phyloP scores from a whole-genome alignment of 2,329 filamentous ascomycete species.

The Coniochaeta sp. region DNA sequence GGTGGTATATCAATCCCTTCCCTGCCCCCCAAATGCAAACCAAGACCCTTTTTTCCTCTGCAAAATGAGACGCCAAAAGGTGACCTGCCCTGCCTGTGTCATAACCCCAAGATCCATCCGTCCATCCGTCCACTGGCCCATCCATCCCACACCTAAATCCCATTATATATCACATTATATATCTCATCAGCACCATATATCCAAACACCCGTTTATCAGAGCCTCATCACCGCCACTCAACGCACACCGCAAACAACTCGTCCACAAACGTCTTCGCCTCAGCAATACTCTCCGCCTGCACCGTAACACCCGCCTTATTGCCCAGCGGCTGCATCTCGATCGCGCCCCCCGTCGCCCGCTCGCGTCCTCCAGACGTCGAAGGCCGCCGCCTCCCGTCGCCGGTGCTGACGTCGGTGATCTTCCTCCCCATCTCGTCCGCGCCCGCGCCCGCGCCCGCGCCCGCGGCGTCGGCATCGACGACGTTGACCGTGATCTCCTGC shows the following conservation, averaged over 20 bases:
- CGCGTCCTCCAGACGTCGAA: neutral
- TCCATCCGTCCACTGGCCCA: too few species aligned
- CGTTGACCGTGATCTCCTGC: conserved; percentile 53
- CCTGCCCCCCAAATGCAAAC: neutral
- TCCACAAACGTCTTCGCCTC: conserved; percentile 35
- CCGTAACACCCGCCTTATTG: conserved; percentile 17
- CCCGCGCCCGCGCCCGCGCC: conserved; percentile 14
- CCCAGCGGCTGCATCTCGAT: conserved; percentile 8
- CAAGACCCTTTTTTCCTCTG: neutral
- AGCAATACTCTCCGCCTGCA: conserved; percentile 25
- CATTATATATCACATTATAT: neutral
- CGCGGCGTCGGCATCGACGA: conserved; percentile 19
- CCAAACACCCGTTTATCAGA: neutral
- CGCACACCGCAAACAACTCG: conserved; percentile 28
- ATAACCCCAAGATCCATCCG: too few species aligned
- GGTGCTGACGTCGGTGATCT: conserved; percentile 13
- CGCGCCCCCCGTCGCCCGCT: neutral
- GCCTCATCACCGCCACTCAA: neutral
- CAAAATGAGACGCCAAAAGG: neutral
- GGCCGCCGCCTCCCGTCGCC: neutral
- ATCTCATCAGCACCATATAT: neutral
- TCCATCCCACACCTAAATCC: neutral
- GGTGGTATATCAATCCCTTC: neutral
- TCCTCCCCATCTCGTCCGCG: conserved; percentile 6
- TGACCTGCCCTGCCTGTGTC: neutral